Evolutionary conservation across 2,329 filamentous ascomycete species (phyloP), one percentile per base, ranked within the genome.

Genomic region (Myriangium duriaei): DNA sequence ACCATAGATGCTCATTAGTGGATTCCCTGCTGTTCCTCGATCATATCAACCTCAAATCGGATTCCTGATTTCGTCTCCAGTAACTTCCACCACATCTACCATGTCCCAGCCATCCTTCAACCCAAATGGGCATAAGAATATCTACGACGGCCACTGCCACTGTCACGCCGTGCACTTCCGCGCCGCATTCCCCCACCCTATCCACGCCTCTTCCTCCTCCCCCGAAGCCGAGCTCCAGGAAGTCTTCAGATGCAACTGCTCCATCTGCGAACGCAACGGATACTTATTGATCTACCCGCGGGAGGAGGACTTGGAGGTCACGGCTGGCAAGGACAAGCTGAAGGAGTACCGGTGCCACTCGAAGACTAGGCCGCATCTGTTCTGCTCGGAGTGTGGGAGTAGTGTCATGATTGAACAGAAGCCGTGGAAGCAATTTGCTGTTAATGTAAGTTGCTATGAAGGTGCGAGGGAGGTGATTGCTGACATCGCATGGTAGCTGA

Each of bases 211-310:
- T 10, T 11, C 15, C 13, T 17, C 9, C 7, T 13, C 7, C n/a
- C 17, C 33, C 33, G n/a, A 13, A 17, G 16, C 11, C n/a, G 37
- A 46, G 15, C 39, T 43, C 12, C 35, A 29, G 7, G 41, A 35
- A 19, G 43, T 39, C 19, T 38, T 51, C 11, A 17, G 38, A 10
- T 52, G 50, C 45, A 51, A 49, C 31, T 52, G 50, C 42, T 49
- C 45, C 13, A 49, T 49, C 36, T 52, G 49, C 42, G 44, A 40
- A 18, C 48, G 49, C 41, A 48, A 49, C 31, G 47, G 48, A 21
- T 50, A 51, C 34, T 30, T 43, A 11, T 37, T 46, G 16, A 45
- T 46, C 21, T 49, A 47, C 28, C 43, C 44, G 3, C 32, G 40
- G 11, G 32, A 43, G 11, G 19, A 37, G 14, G 47, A 51, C 29